Percentiles rank a stretch among this genome's conserved stretches.
Conservation (phyloP, 208 protist species). For the Crithidia expoeki region DNA sequence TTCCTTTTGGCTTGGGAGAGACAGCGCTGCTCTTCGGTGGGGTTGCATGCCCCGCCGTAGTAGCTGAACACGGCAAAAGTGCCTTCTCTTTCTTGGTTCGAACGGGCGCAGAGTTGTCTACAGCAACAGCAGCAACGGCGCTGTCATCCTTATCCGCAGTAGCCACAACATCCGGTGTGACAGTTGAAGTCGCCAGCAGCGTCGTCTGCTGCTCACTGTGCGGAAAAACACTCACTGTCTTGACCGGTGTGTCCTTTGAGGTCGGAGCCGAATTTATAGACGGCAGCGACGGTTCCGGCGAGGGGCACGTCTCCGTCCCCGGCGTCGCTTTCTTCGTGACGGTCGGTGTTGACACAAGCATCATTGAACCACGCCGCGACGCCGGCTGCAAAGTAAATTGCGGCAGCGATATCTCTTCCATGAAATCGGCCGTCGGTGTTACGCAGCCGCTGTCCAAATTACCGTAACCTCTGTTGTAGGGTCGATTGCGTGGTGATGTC, state of each 20-base stretch:
- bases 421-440: constrained; percentile 2
- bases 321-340: not conserved
- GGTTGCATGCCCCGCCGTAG: not conserved
- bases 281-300: constrained; percentile 7
- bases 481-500: not conserved
- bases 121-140: no score
- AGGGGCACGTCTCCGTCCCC: not conserved
- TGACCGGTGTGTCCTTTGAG: not conserved
- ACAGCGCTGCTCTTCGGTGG: not conserved
- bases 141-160: not conserved
- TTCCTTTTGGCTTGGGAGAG: constrained; percentile 11
- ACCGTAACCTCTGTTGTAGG: not conserved
- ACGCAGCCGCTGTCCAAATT: constrained; percentile 9
- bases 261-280: not conserved
- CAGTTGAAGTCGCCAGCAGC: not conserved
- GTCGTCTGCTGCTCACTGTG: not conserved
- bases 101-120: not conserved
- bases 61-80: not conserved
- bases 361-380: constrained; percentile 5
- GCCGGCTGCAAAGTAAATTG: not conserved
- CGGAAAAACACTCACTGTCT: not conserved
- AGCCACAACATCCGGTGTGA: not conserved
- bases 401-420: constrained; percentile 8
- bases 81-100: not conserved
- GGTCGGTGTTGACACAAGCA: not conserved